A percentile compares a stretch with the other conserved stretches of the same genome.
These are phyloP conservation scores for Passiflora organensis DNA, from an alignment of 345 rosid species.

Conservation along the genomic window DNA sequence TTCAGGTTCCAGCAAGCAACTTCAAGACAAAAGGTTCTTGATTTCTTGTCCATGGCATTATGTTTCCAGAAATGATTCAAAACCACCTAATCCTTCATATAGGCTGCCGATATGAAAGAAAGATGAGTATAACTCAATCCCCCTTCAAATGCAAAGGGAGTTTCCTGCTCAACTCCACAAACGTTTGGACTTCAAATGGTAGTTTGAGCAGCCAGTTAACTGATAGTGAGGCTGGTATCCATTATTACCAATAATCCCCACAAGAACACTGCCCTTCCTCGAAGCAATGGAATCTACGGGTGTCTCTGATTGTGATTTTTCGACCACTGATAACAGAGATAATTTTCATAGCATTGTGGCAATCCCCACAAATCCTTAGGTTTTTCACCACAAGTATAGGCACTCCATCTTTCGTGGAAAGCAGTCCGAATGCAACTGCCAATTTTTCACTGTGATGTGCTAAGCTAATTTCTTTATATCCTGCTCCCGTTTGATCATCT, in stretches of 20 bases:
- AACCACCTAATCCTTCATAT: too few species aligned
- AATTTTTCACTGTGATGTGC: slow-evolving; percentile 86
- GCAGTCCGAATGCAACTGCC: slow-evolving; percentile 79
- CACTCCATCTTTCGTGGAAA: slow-evolving; percentile 56
- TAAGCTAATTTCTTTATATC: slow-evolving; percentile 57
- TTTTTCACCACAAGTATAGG: slow-evolving; percentile 73
- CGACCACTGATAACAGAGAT: slow-evolving; percentile 55
- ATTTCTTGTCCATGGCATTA: too few species aligned
- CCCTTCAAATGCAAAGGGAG: background rate
- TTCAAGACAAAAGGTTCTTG: too few species aligned
- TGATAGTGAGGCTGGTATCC: background rate
- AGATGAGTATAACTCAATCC: too few species aligned
- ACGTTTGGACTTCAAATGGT: background rate
- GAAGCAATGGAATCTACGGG: slow-evolving; percentile 72
- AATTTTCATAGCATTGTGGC: slow-evolving; percentile 75
- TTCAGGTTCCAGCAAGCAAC: too few species aligned
- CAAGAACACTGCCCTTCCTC: slow-evolving; percentile 69
- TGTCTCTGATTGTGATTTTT: slow-evolving; percentile 68
- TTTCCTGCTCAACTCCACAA: background rate
- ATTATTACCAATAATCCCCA: slow-evolving; percentile 71
- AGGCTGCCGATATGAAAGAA: too few species aligned
- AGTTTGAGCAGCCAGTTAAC: background rate
- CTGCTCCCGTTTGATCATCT: slow-evolving; percentile 45
- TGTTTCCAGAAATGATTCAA: too few species aligned
- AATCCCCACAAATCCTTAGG: slow-evolving; percentile 84